phyloP scores from a whole-genome alignment of 2,329 filamentous ascomycete species.

The Fusarium metavorans region DNA sequence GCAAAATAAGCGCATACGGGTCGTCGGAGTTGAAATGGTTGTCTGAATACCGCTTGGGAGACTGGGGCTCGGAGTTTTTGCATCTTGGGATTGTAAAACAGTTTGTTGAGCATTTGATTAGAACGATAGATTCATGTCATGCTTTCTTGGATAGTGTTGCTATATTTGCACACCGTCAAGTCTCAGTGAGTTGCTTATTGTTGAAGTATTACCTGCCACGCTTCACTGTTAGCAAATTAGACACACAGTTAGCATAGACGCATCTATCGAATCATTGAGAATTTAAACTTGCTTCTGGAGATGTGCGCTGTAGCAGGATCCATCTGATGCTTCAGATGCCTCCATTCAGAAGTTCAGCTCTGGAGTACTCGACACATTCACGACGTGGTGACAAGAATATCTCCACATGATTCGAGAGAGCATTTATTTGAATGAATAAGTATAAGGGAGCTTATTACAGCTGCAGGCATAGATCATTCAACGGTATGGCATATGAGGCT shows the following conservation, averaged over 20 bases:
- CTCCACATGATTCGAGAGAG: not conserved
- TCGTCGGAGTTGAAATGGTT: not conserved
- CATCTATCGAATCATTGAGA: not conserved
- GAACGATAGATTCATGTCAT: not conserved
- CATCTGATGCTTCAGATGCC: accelerated
- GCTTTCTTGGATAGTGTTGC: not conserved
- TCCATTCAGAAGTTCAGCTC: not conserved
- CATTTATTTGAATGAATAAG: not conserved
- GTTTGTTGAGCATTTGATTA: not conserved
- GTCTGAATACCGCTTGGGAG: not conserved
- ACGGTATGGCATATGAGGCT: not conserved
- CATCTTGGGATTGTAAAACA: not conserved
- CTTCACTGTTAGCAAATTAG: no score
- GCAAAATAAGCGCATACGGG: not conserved
- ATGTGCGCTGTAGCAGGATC: not conserved
- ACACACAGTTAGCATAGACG: not conserved
- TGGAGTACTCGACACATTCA: not conserved
- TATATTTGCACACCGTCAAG: not conserved
- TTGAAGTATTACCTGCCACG: no score
- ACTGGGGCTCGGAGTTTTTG: not conserved
- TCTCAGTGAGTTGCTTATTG: not conserved
- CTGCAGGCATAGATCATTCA: not conserved
- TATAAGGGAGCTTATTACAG: not conserved
- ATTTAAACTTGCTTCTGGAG: accelerated
- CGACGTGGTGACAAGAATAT: not conserved